Base-by-base conservation (phyloP, 169 alveolate species). In the Plasmodium relictum region DNA sequence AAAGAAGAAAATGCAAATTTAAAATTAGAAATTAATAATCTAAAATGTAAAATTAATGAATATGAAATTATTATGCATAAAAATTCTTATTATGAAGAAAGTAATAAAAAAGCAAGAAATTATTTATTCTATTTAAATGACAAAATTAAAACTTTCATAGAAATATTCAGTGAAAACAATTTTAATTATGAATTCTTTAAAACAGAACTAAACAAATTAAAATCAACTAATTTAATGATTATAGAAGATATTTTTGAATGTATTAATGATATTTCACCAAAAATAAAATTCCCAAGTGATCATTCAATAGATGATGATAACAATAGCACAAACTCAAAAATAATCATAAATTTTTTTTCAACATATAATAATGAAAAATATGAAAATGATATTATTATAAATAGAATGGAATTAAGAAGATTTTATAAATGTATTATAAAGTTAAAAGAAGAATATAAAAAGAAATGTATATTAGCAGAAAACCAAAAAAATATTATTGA, bases 121-220 rank as follows among this genome's bases (percentile, higher is more conserved):
- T 80, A 80, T 16, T 72, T 80, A 44, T 80, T 66, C 62, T 80
- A 80, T 44, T 68, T 80, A 20, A 80, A 80, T 68, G 90, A 80
- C n/a, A 80, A 68, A 41, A 80, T 80, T 59, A 80, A 80, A 62
- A 66, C 85, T n/a, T 69, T 80, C 50, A 80, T 80, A 26, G 83
- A 80, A 66, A 50, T 80, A 16, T 80, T 80, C 61, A 52, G 73
- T 42, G 83, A 68, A 80, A 68, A 66, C 26, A 80, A 65, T 48
- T 68, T 80, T 24, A 80, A 80, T 52, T 80, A 80, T 80, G 83
- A 66, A 39, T 69, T 37, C 31, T 80, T 80, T 48, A 80, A 66
- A 69, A 50, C 83, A 37, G 90, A 80, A 68, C 41, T 80, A 7
- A 80, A 68, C 54, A 80, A 80, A 68, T 66, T 80, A 39, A 80